Conservation (phyloP, 1,284 basidiomycete genomes). For the Pseudozyma sp. region DNA sequence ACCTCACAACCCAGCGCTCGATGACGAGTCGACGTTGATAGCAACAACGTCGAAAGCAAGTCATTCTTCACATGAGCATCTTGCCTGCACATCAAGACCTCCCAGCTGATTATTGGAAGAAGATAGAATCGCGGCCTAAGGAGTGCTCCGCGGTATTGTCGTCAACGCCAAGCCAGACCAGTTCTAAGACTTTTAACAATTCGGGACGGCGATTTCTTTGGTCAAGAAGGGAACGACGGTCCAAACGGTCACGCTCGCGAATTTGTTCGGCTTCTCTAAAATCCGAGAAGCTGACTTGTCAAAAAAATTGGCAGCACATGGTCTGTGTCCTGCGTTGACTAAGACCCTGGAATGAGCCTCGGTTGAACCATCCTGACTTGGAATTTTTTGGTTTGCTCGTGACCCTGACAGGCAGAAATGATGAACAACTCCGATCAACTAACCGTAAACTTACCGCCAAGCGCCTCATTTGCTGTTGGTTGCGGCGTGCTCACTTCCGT, state of each 20-base stretch:
- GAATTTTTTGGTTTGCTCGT: background rate
- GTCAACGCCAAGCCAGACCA: background rate
- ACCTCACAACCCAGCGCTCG: too few species aligned
- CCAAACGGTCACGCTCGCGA: background rate
- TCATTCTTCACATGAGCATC: too few species aligned
- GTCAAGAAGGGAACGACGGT: background rate
- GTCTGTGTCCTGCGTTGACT: background rate
- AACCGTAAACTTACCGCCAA: background rate
- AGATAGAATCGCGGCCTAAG: too few species aligned
- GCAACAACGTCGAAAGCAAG: too few species aligned
- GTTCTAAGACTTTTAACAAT: too few species aligned
- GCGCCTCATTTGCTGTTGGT: background rate
- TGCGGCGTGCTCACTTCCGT: conserved; percentile 1
- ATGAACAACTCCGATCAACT: background rate
- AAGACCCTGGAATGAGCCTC: background rate
- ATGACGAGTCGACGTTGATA: too few species aligned
- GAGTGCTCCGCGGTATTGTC: too few species aligned
- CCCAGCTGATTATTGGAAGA: too few species aligned
- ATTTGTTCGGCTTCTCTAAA: background rate
- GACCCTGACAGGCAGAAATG: background rate
- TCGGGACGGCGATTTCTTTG: too few species aligned
- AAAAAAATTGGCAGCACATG: background rate
- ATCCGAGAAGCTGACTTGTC: background rate
- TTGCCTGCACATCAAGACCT: too few species aligned
- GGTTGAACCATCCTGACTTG: background rate